Evolutionary conservation across 805 yeast genomes (phyloP).

Genomic region (Grigorovia yakushimaensis): DNA sequence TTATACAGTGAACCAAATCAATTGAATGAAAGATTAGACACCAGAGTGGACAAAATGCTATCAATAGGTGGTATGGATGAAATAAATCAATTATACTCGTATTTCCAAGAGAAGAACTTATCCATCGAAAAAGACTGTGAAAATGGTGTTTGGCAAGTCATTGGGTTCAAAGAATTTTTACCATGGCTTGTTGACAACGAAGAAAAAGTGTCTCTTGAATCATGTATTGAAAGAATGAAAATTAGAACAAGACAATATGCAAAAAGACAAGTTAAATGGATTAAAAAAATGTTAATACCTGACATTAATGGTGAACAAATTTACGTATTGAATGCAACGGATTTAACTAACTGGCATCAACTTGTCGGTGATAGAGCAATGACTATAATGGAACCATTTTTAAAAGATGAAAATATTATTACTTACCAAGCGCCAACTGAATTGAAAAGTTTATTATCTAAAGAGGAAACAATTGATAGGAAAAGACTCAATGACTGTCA

Average conservation of each 20-base stretch:
- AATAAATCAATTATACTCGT: constrained; percentile 46
- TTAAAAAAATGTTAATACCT: constrained; percentile 54
- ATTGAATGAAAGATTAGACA: constrained; percentile 57
- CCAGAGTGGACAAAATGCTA: constrained; percentile 79
- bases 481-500: constrained; percentile 38
- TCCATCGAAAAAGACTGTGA: constrained; percentile 37
- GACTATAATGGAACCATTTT: constrained; percentile 36
- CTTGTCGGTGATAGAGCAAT: constrained; percentile 50
- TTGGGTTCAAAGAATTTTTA: constrained; percentile 83
- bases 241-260: constrained; percentile 79
- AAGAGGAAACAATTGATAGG: constrained; percentile 4
- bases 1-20: constrained; percentile 54
- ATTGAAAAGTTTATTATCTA: constrained; percentile 23
- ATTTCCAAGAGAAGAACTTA: constrained; percentile 28
- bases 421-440: constrained; percentile 32
- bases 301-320: constrained; percentile 49
- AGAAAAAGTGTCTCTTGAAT: constrained; percentile 25
- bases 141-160: constrained; percentile 85
- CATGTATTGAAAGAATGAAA: constrained; percentile 69
- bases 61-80: constrained; percentile 59
- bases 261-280: constrained; percentile 84
- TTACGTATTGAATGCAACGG: constrained; percentile 68
- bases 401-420: constrained; percentile 13
- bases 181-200: constrained; percentile 44
- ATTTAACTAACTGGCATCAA: constrained; percentile 49